These are phyloP conservation scores for Cercophora newfieldiana DNA, from an alignment of 495 filamentous ascomycete genomes.

Conservation along the genomic window DNA sequence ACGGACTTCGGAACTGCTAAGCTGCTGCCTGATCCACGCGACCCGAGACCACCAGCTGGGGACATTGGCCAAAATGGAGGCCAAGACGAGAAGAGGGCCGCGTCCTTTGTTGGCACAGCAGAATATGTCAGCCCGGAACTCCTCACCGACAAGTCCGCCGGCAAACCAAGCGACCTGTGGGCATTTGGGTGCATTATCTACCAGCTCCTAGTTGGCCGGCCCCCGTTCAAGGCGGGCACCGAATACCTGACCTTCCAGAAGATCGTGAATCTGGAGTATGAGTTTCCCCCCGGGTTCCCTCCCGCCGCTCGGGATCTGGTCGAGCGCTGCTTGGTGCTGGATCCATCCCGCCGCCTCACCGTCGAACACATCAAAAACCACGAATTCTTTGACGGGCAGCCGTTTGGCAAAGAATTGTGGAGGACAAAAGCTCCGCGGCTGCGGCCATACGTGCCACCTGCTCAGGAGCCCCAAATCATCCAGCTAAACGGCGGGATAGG, in stretches of 20 bases:
- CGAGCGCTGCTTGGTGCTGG: constrained; percentile 86
- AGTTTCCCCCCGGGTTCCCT: constrained; percentile 91
- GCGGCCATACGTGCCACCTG: constrained; percentile 79
- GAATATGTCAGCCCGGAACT: constrained; percentile 98
- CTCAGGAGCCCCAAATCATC: constrained; percentile 73
- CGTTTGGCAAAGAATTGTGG: constrained; percentile 86
- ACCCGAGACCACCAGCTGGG: constrained; percentile 52
- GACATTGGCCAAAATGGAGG: constrained; percentile 54
- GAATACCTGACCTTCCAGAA: constrained; percentile 99
- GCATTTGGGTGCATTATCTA: constrained; percentile 99
- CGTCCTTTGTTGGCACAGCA: constrained; percentile 96
- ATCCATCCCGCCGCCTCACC: constrained; percentile 81
- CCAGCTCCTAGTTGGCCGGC: constrained; percentile 87
- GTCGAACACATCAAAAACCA: constrained; percentile 98
- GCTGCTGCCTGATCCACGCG: constrained; percentile 70
- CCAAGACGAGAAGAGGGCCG: constrained; percentile 68
- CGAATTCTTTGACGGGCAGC: constrained; percentile 90
- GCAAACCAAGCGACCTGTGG: constrained; percentile 98
- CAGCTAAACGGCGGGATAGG: constrained; percentile 67
- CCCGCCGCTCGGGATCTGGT: constrained; percentile 86
- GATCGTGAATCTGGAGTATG: constrained; percentile 90
- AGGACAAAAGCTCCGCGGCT: constrained; percentile 86
- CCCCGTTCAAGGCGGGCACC: constrained; percentile 96
- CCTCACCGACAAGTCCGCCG: constrained; percentile 91
- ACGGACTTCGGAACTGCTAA: constrained; percentile 99